Evolutionary conservation across 2,329 filamentous ascomycete species (phyloP).

Genomic region (Aureobasidium mangrovei): DNA sequence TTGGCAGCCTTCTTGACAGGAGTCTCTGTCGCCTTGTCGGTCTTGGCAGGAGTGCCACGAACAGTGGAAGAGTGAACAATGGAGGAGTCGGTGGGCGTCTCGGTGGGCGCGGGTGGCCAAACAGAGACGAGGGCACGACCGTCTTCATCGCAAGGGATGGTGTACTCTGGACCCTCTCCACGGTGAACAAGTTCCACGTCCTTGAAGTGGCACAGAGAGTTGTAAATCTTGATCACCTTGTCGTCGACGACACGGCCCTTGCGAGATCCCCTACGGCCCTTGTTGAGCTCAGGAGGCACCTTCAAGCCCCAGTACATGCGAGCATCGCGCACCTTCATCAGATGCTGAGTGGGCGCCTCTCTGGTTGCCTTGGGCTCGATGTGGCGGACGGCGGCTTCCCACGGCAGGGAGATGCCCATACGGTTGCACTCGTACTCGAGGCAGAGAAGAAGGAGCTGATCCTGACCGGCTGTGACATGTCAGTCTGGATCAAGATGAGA

Average conservation of each 20-base stretch:
- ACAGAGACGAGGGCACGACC: too few relatives aligned
- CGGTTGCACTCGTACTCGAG: constrained; percentile 19
- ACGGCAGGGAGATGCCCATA: constrained; percentile 19
- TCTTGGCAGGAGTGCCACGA: too few relatives aligned
- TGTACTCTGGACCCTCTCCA: too few relatives aligned
- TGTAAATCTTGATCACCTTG: neutral
- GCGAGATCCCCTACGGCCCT: constrained; percentile 8
- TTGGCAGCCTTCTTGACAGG: too few relatives aligned
- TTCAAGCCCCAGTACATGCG: constrained; percentile 15
- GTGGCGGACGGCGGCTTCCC: constrained; percentile 17
- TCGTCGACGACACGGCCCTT: neutral
- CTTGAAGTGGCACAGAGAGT: too few relatives aligned
- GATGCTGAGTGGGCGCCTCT: constrained; percentile 23
- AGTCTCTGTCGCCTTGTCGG: too few relatives aligned
- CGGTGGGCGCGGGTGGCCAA: too few relatives aligned
- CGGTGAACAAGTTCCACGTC: too few relatives aligned
- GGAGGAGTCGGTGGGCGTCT: too few relatives aligned
- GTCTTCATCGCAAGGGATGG: too few relatives aligned
- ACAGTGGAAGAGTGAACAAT: too few relatives aligned
- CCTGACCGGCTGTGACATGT: constrained; percentile 19
- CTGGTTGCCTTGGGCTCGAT: constrained; percentile 17
- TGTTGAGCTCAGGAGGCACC: constrained; percentile 19
- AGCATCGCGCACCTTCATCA: constrained; percentile 21
- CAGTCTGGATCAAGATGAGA: neutral
- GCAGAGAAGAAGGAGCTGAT: constrained; percentile 22